Evolutionary conservation across 2,329 filamentous ascomycete species (phyloP).

Genomic region (Sphaerulina vaccinii): DNA sequence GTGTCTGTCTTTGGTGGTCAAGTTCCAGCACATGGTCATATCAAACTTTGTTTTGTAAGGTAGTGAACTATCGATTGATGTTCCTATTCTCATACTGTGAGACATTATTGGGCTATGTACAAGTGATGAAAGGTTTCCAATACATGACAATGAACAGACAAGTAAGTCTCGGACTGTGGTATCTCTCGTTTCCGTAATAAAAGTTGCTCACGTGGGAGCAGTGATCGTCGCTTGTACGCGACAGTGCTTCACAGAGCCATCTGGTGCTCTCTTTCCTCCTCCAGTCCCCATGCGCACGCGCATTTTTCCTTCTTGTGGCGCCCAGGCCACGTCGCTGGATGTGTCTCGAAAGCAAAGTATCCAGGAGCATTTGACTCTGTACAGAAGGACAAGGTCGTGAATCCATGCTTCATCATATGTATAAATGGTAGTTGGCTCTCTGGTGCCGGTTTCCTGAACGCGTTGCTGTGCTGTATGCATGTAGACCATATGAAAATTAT

Average conservation of each 20-base stretch:
- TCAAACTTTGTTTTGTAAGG: no score
- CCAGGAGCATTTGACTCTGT: not conserved
- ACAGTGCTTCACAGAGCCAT: not conserved
- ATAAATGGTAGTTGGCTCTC: not conserved
- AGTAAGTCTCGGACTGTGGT: conserved; percentile 6
- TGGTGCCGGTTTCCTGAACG: not conserved
- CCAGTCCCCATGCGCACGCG: not conserved
- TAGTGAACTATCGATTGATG: no score
- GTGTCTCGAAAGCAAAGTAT: not conserved
- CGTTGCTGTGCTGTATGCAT: not conserved
- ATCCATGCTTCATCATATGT: conserved; percentile 1
- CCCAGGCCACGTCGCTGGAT: not conserved
- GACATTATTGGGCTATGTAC: conserved; percentile 14
- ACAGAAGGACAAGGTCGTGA: not conserved
- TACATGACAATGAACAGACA: conserved; percentile 1
- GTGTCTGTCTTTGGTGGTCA: no score
- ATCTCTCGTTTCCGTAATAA: conserved; percentile 8
- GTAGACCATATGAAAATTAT: not conserved
- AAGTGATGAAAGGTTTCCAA: no score
- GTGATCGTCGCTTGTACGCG: no score
- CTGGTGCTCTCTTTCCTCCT: not conserved
- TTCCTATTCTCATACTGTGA: conserved; percentile 1
- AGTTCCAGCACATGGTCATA: no score
- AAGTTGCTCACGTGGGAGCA: no score
- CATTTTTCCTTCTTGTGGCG: not conserved